Evolutionary conservation across 169 alveolate genomes (phyloP).

Genomic region (Cryptosporidium ryanae): DNA sequence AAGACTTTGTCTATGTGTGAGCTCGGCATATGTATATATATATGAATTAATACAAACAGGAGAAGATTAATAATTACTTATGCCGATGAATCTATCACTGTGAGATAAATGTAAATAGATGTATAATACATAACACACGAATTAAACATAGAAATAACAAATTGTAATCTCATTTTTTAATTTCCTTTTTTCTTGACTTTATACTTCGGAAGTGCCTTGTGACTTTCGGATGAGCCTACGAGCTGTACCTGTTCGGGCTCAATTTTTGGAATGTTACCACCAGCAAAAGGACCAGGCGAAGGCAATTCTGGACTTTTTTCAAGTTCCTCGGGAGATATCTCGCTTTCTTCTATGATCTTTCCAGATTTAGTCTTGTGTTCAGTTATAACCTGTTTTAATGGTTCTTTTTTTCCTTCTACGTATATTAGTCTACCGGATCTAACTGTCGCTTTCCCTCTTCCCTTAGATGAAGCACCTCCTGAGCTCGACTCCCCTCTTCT

Average conservation of each 20-base stretch:
- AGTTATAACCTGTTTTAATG: conserved; percentile 41
- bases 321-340: conserved; percentile 61
- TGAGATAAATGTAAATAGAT: too few relatives aligned
- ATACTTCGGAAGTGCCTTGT: conserved; percentile 22
- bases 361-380: conserved; percentile 33
- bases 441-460: conserved; percentile 32
- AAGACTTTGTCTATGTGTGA: too few relatives aligned
- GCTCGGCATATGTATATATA: too few relatives aligned
- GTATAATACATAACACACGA: not conserved
- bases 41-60: too few relatives aligned
- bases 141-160: not conserved
- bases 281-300: not conserved
- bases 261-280: not conserved
- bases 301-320: conserved; percentile 3
- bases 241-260: not conserved
- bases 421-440: conserved; percentile 51
- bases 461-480: not conserved
- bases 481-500: not conserved
- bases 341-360: conserved; percentile 11
- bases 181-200: not conserved
- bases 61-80: too few relatives aligned
- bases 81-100: too few relatives aligned
- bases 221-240: conserved; percentile 43
- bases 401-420: conserved; percentile 41
- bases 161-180: not conserved